Evolutionary conservation across 176 grass and related monocot genomes (phyloP), one percentile per base, ranked within the genome.

Genomic region (Aegilops speltoides): DNA sequence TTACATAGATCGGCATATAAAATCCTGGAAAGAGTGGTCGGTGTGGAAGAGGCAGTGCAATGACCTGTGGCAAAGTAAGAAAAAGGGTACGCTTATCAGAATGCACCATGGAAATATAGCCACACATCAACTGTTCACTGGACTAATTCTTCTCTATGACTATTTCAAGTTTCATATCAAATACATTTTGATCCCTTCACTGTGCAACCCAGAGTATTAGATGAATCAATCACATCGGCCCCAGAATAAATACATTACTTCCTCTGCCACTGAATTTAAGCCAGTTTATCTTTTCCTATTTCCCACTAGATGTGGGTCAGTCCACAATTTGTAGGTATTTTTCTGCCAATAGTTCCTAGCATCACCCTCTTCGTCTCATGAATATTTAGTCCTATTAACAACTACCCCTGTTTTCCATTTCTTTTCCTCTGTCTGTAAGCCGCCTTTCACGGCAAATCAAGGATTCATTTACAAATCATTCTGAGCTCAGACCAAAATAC

Each of bases 11-110:
- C 2, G 97, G 97, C 93, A 96, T 98, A 61, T 98, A 98, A 74
- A 98, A 98, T 86, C 97, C 97, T 83, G 97, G 97, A 84, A 98
- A 96, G 83, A 98, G 90, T 73, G 97, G 97, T 70, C 97, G 90
- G 83, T 98, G 97, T 7, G 91, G 97, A 82, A 98, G 91, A 84
- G 97, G 97, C 67, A 98, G 89, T 33, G 94, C 94, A 86, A 96
- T 84, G 78, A 98, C 97, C 97, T 98, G 79, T 63, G 13, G 74
- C 10, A 79, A 17, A 88, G 43, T 69, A 50, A 83, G 59, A 67
- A 38, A 38, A 92, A 74, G 37, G 68, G 72, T 52, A 90, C 16
- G 26, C 46, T 43, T 38, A 84, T 56, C 63, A 73, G 73, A 84
- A 86, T 40, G 31, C 15, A n/a, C 34, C 50, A 76, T 62, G 22